phyloP scores from a whole-genome alignment of 495 filamentous ascomycete genomes.

The Astrothelium subdiscretum region DNA sequence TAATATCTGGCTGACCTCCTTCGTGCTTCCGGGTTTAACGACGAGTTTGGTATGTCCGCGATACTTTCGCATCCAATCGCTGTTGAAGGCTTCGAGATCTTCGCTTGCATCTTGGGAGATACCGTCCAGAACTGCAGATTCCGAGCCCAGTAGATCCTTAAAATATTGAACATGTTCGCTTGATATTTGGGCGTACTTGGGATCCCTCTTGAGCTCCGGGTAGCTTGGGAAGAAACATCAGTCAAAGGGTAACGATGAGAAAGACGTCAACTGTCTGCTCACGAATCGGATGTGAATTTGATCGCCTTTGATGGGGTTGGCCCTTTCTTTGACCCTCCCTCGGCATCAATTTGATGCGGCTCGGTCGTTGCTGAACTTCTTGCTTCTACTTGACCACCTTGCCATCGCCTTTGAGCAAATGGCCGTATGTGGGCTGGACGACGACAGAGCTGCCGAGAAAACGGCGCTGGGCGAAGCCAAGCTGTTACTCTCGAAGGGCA shows the following conservation, averaged over 20 bases:
- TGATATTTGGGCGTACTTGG: conserved; percentile 54
- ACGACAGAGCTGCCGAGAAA: conserved; percentile 3
- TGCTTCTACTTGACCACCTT: conserved; percentile 6
- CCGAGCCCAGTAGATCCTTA: conserved; percentile 57
- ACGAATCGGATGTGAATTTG: conserved; percentile 70
- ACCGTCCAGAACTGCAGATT: conserved; percentile 74
- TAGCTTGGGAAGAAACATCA: conserved; percentile 37
- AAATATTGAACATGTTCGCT: conserved; percentile 72
- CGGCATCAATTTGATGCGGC: conserved; percentile 23
- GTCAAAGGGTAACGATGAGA: not conserved
- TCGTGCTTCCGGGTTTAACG: conserved; percentile 67
- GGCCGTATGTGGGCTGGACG: conserved; percentile 7
- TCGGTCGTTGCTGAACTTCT: conserved; percentile 31
- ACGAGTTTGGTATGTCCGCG: conserved; percentile 79
- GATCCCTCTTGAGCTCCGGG: conserved; percentile 68
- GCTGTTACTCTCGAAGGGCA: conserved; percentile 12
- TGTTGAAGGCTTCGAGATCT: conserved; percentile 87
- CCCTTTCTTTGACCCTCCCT: conserved; percentile 22
- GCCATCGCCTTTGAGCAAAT: conserved; percentile 15
- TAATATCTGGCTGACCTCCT: conserved; percentile 78
- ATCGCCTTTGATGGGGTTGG: conserved; percentile 39
- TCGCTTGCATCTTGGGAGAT: conserved; percentile 52
- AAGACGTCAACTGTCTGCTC: conserved; percentile 8
- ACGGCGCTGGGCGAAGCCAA: conserved; percentile 11
- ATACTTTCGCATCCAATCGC: conserved; percentile 99